Evolutionary conservation across 148 eudicot species (phyloP).

Genomic region (Fagopyrum tataricum): DNA sequence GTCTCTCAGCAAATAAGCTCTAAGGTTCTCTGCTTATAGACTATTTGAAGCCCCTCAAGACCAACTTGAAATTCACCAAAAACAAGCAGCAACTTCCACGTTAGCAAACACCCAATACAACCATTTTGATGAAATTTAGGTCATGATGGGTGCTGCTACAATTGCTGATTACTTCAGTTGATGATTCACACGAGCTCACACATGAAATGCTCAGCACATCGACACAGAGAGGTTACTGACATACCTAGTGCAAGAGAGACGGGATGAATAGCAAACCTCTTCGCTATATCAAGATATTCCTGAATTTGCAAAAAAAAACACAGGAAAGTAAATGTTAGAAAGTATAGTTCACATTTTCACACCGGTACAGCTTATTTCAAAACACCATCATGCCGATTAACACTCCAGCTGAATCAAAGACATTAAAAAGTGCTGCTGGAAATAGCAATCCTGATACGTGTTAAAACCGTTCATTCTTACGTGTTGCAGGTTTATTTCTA

Average conservation of each 20-base stretch:
- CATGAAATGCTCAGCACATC: not conserved
- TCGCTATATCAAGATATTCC: conserved; percentile 65
- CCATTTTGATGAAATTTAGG: not conserved
- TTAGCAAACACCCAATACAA: too few relatives aligned
- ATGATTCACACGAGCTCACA: not conserved
- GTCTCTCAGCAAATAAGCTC: too few relatives aligned
- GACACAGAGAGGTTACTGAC: not conserved
- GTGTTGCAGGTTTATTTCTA: not conserved
- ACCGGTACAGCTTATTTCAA: not conserved
- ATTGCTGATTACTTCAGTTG: not conserved
- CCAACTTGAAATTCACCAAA: too few relatives aligned
- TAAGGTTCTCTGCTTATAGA: too few relatives aligned
- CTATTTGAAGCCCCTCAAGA: too few relatives aligned
- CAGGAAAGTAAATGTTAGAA: not conserved
- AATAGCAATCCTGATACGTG: not conserved
- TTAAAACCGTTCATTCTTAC: not conserved
- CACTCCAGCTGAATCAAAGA: not conserved
- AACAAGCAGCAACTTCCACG: not conserved
- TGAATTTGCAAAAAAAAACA: conserved; percentile 24
- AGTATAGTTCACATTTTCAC: not conserved
- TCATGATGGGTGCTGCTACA: not conserved
- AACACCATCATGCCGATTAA: not conserved
- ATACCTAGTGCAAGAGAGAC: conserved; percentile 81
- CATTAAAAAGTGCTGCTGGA: not conserved
- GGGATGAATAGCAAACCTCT: conserved; percentile 60